phyloP scores from a whole-genome alignment of 73 alveolate species.

The Loxodes magnus region DNA sequence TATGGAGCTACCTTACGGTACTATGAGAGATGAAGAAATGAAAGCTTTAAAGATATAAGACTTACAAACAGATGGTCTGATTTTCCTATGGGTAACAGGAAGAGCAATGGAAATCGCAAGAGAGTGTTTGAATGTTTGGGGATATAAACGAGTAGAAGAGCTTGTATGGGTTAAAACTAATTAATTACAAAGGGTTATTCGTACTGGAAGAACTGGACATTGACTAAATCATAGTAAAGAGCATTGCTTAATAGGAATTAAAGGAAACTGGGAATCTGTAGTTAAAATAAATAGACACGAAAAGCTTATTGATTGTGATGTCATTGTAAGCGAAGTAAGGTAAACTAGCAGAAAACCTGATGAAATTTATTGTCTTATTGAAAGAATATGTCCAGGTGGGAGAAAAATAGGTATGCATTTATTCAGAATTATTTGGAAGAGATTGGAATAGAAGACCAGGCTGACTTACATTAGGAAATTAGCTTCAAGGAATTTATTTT shows the following conservation, averaged over 20 bases:
- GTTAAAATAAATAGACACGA: conserved; percentile 43
- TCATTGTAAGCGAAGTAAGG: conserved; percentile 89
- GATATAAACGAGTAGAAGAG: conserved; percentile 88
- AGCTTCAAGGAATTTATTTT: conserved; percentile 63
- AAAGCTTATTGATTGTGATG: conserved; percentile 93
- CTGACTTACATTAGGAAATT: conserved; percentile 84
- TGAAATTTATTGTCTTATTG: conserved; percentile 88
- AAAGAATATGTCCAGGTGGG: too few relatives aligned
- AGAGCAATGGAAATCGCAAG: conserved; percentile 96
- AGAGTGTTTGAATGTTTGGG: conserved; percentile 88
- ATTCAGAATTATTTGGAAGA: conserved; percentile 89
- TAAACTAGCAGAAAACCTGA: conserved; percentile 95
- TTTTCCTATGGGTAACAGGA: conserved; percentile 97
- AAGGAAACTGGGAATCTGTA: too few relatives aligned
- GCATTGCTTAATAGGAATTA: conserved; percentile 81
- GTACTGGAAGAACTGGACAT: conserved; percentile 98
- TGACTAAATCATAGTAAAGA: too few relatives aligned
- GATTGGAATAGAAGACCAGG: conserved; percentile 77
- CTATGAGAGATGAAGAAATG: conserved; percentile 84
- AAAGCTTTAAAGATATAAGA: conserved; percentile 73
- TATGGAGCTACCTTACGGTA: conserved; percentile 94
- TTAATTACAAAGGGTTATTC: conserved; percentile 80
- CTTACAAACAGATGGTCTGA: too few relatives aligned
- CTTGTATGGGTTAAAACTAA: conserved; percentile 95
- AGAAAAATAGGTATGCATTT: too few relatives aligned